Evolutionary conservation across 441 rosid species (phyloP).

Genomic region (Euphorbia schlechtendalii): DNA sequence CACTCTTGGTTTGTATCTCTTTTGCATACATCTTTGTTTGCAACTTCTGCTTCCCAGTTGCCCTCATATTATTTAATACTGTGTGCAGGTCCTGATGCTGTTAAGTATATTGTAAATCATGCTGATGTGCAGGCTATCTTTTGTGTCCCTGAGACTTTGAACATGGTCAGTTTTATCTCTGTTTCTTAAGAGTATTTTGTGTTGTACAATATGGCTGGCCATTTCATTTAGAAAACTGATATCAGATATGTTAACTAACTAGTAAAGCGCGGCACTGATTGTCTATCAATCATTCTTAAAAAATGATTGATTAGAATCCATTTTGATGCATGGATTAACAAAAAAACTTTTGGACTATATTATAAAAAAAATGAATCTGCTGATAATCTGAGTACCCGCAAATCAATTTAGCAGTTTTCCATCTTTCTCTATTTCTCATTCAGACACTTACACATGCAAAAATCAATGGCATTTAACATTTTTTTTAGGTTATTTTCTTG

Average conservation of each 20-base stretch:
- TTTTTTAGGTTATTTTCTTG: background rate
- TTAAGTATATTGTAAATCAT: conserved; percentile 72
- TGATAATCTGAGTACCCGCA: background rate
- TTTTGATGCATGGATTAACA: background rate
- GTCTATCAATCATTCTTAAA: background rate
- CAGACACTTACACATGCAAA: background rate
- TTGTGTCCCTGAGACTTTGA: conserved; percentile 78
- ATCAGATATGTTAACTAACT: background rate
- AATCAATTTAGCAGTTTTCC: background rate
- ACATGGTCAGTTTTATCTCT: conserved; percentile 43
- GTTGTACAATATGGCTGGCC: background rate
- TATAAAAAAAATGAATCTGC: background rate
- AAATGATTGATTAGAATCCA: background rate
- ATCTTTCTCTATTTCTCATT: background rate
- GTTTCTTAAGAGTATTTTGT: conserved; percentile 4
- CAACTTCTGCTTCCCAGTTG: background rate
- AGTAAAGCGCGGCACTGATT: background rate
- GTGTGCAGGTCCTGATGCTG: conserved; percentile 91
- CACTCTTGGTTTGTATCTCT: conserved; percentile 67
- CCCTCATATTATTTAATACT: conserved; percentile 13
- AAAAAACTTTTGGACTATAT: background rate
- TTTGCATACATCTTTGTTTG: conserved; percentile 3
- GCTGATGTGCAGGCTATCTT: conserved; percentile 83
- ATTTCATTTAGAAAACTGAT: conserved; percentile 1
- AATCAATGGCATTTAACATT: background rate